These are phyloP conservation scores for Xerocomus nothofagi DNA, from an alignment of 1,284 basidiomycete species.

Conservation along the genomic window DNA sequence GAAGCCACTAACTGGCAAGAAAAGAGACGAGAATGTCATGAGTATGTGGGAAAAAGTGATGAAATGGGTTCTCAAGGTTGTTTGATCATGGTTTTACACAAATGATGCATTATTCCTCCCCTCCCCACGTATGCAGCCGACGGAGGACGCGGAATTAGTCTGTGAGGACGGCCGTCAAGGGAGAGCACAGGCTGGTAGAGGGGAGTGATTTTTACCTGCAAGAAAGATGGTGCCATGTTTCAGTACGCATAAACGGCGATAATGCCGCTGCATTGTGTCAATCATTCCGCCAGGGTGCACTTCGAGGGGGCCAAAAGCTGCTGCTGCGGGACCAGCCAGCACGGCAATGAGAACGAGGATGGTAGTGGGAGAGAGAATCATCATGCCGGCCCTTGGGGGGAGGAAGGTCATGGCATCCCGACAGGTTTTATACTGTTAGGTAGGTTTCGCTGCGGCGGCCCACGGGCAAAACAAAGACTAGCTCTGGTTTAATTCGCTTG, in stretches of 20 bases:
- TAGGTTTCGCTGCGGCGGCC: not conserved
- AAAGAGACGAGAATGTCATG: no score
- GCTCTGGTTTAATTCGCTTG: not conserved
- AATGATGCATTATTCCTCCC: not conserved
- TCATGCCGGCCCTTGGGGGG: conserved; percentile 1
- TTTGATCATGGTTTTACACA: not conserved
- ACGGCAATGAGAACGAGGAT: conserved; percentile 6
- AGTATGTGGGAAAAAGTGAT: not conserved
- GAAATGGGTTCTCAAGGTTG: not conserved
- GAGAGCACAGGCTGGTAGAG: no score
- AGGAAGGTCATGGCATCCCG: not conserved
- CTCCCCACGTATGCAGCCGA: not conserved
- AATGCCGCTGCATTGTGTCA: not conserved
- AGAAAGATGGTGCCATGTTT: not conserved
- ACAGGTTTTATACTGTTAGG: conserved; percentile 9
- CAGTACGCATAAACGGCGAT: not conserved
- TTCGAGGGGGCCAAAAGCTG: conserved; percentile 3
- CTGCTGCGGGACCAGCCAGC: not conserved
- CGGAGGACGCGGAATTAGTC: not conserved
- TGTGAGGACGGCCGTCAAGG: not conserved
- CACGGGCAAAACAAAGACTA: not conserved
- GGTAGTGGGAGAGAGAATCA: not conserved
- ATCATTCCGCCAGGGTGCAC: not conserved
- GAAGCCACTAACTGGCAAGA: no score
- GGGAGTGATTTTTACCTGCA: not conserved